Base-by-base conservation (phyloP, 345 rosid genomes). In the Xanthoceras sorbifolium region DNA sequence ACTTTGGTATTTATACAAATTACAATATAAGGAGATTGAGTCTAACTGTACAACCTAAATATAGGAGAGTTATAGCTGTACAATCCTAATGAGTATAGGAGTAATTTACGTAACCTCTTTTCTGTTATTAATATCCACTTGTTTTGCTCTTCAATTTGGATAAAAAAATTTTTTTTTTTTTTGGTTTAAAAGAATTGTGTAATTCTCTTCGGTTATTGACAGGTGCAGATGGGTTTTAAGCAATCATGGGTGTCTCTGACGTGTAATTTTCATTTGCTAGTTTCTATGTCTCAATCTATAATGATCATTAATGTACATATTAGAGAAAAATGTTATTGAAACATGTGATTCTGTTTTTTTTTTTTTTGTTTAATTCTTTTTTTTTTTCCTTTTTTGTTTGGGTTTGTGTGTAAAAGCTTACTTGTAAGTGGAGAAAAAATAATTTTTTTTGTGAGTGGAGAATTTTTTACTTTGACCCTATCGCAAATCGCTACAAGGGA, bases 221-320 rank as follows among this genome's bases (percentile, higher is more conserved):
- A 46, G 84, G 80, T 88, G 89, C 85, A 76, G 86, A 85, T 85
- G 86, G 87, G 83, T 71, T 80, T 87, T 77, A 78, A 73, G 72
- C 86, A 83, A 87, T 81, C 83, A 10, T 17, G 79, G 80, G 72
- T 77, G 69, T 80, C 44, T 63, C 29, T 72, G 11, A 82, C 84
- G 79, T 79, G 87, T 87, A 84, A 86, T 87, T 71, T 73, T 70
- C 83, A 64, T 78, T 77, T 68, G 68, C 73, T 31, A 71, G 52
- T 76, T 79, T 3, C 61, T 69, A 17, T 73, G 67, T 67, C 78
- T 84, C 81, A 84, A 86, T 89, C 86, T 75, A 77, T 72, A 34
- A 83, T 26, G 83, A 87, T 86, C 87, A 80, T 63, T 15, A 77
- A 76, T 82, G 84, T 80, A 34, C 36, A 80, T 74, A 79, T 78